A percentile compares a stretch with the other conserved stretches of the same genome.
Conservation (phyloP, 768 basidiomycete genomes). For the Lactifluus echinatus region DNA sequence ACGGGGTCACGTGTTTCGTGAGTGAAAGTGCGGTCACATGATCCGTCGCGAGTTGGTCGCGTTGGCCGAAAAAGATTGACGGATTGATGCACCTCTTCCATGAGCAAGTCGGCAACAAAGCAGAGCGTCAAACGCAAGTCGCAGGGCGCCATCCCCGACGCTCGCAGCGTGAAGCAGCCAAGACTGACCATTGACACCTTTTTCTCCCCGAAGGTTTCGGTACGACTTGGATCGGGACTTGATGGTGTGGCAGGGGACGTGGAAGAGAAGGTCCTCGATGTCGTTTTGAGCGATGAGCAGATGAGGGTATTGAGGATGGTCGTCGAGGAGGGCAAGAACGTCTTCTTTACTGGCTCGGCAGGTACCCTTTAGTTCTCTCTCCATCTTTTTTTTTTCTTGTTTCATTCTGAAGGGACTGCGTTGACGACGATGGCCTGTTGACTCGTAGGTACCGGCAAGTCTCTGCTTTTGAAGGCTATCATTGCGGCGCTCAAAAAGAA, state of each 20-base stretch:
- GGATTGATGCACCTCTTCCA: background rate
- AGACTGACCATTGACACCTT: constrained; percentile 29
- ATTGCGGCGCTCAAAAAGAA: constrained; percentile 44
- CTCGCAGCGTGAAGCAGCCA: constrained; percentile 24
- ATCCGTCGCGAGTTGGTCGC: constrained; percentile 3
- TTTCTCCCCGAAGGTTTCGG: constrained; percentile 26
- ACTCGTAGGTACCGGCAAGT: constrained; percentile 54
- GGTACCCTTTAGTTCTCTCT: constrained; percentile 31
- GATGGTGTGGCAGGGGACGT: constrained; percentile 14
- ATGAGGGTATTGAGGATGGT: constrained; percentile 40
- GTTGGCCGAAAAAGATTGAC: background rate
- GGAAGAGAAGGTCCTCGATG: constrained; percentile 23
- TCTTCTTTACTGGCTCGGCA: constrained; percentile 66
- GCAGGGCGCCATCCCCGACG: constrained; percentile 14
- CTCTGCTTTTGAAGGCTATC: constrained; percentile 48
- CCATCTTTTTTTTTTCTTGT: background rate
- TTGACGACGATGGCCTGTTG: background rate
- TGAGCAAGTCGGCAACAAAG: constrained; percentile 8
- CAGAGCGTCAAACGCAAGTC: constrained; percentile 27
- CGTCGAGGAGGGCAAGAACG: constrained; percentile 47
- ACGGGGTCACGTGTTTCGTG: too few relatives aligned
- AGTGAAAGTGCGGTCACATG: constrained; percentile 16
- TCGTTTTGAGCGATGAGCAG: constrained; percentile 48
- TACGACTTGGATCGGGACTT: constrained; percentile 16
- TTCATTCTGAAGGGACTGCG: background rate